Base-by-base conservation (phyloP, 495 filamentous ascomycete genomes). In the Aspergillus taichungensis region DNA sequence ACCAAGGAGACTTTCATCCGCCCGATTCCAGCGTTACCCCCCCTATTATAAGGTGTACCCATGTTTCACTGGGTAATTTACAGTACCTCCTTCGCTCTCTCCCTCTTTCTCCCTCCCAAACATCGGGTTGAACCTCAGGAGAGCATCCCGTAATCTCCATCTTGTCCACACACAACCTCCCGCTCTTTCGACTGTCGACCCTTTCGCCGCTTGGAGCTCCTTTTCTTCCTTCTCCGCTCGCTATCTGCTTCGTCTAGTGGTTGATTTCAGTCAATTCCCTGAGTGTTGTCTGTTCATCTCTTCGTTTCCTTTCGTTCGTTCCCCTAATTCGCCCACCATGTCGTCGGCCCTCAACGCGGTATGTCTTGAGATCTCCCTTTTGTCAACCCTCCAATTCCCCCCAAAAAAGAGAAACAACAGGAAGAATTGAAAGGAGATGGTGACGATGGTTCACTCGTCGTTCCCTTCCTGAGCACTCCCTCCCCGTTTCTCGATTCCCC, bases 291-390 rank as follows among this genome's bases (percentile, higher is more conserved):
- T 57, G 52, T 42, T 52, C 51, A 30, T 57, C 49, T 45, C 46
- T 33, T 30, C 57, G 45, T 36, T 54, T 50, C 45, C 50, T 47
- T 45, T 24, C 18, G 18, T 24, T 24, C 18, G 18, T 24, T 24
- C 18, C 18, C 18, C 18, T 24, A 24, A 24, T 24, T 24, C 56
- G 45, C 50, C 63, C 66, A 73, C 58, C 61, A 80, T 80, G 78
- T 80, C 77, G 63, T 78, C 77, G 50, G 72, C 74, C 49, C 62
- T 77, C 53, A 79, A 71, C 67, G 76, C 77, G 67, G 77, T 80
- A 78, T 64, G 76, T 73, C 40, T 43, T 38, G 39, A 46, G 30
- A 40, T 59, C 63, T 59, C 64, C 66, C 61, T 63, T 64, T 63
- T 61, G 64, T 57, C 54, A 52, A 48, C 43, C 35, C 43, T 45